These are phyloP conservation scores for Capsicum chinense DNA, from an alignment of 257 asterid species.

Conservation along the genomic window DNA sequence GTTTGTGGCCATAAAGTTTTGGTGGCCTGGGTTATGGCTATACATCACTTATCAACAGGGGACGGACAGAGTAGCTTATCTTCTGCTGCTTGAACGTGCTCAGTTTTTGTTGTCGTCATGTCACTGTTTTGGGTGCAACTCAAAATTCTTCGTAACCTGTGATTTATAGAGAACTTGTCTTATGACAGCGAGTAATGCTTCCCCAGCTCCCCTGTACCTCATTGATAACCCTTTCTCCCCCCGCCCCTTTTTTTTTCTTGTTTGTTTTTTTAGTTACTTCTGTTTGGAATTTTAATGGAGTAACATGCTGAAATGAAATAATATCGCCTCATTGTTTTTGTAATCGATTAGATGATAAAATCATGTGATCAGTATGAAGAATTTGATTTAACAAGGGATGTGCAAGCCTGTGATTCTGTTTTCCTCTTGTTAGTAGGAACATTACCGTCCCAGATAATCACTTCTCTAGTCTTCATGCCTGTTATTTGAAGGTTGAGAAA, in stretches of 20 bases:
- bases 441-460: background rate
- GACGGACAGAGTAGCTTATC: conserved; percentile 24
- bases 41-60: conserved; percentile 14
- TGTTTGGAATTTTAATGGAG: conserved; percentile 8
- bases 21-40: conserved; percentile 19
- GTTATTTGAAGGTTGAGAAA: background rate
- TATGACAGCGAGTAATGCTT: background rate
- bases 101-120: conserved; percentile 22
- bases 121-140: conserved; percentile 23
- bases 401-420: background rate
- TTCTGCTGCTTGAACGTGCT: background rate
- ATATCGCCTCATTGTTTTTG: conserved; percentile 18
- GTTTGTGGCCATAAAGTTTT: conserved; percentile 20
- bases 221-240: background rate
- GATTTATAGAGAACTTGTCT: conserved; percentile 30
- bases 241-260: conserved; percentile 5
- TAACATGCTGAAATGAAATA: conserved; percentile 8
- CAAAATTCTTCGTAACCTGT: conserved; percentile 22
- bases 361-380: background rate
- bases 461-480: background rate
- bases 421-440: background rate
- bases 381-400: conserved; percentile 23
- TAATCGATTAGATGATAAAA: background rate
- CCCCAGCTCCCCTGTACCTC: conserved; percentile 24
- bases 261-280: background rate